These are phyloP conservation scores for Cylindrodendrum hubeiense DNA, from an alignment of 2,329 filamentous ascomycete species.

Conservation along the genomic window DNA sequence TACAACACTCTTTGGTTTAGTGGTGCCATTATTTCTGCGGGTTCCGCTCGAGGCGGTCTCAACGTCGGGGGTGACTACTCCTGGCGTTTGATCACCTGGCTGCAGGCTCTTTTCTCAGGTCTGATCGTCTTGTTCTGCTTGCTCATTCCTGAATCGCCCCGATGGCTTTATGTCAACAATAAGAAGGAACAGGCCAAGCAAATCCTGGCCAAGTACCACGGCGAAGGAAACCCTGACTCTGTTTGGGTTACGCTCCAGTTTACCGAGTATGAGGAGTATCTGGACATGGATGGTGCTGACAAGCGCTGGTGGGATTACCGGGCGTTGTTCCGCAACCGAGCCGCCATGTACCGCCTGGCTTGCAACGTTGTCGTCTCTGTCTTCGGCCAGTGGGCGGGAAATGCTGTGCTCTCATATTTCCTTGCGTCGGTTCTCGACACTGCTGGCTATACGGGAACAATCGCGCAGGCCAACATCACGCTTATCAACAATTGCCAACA, in stretches of 20 bases:
- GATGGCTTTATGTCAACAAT: constrained; percentile 56
- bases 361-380: constrained; percentile 53
- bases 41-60: constrained; percentile 59
- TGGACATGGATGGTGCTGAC: constrained; percentile 58
- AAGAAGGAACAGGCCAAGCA: constrained; percentile 50
- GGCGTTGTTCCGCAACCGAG: constrained; percentile 56
- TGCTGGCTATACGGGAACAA: constrained; percentile 58
- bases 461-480: constrained; percentile 61
- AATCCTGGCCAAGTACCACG: constrained; percentile 57
- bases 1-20: constrained; percentile 60
- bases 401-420: constrained; percentile 62
- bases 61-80: constrained; percentile 52
- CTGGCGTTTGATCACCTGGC: constrained; percentile 58
- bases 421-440: constrained; percentile 61
- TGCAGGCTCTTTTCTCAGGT: constrained; percentile 58
- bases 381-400: constrained; percentile 62
- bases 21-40: constrained; percentile 64
- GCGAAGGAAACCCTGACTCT: constrained; percentile 57
- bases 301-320: constrained; percentile 63
- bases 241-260: constrained; percentile 61
- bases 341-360: constrained; percentile 55
- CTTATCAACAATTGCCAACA: constrained; percentile 65
- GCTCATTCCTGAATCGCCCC: constrained; percentile 57
- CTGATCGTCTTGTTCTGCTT: constrained; percentile 51
- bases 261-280: constrained; percentile 56